phyloP scores from a whole-genome alignment of 1,139 yeast genomes.

The Saccharomycopsis crataegensis region DNA sequence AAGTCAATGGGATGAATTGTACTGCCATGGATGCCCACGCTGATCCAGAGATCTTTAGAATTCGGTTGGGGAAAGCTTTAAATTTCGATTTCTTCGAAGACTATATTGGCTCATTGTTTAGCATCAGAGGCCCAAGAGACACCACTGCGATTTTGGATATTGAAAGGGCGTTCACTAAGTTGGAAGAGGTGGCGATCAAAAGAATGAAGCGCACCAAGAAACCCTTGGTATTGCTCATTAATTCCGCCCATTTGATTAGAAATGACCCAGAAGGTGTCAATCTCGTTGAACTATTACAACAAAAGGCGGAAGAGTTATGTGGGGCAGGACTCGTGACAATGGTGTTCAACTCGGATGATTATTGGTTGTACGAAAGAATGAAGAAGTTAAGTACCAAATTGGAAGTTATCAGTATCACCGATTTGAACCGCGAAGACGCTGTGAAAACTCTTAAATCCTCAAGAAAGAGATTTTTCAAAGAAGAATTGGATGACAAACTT shows the following conservation, averaged over 20 bases:
- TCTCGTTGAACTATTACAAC: slow-evolving; percentile 71
- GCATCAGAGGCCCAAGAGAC: slow-evolving; percentile 81
- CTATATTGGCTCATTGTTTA: slow-evolving; percentile 72
- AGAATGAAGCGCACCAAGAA: slow-evolving; percentile 33
- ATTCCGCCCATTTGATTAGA: slow-evolving; percentile 66
- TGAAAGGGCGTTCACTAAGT: slow-evolving; percentile 70
- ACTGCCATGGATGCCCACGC: slow-evolving; percentile 78
- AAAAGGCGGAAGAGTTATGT: slow-evolving; percentile 71
- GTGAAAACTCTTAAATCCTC: slow-evolving; percentile 48
- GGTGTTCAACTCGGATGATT: slow-evolving; percentile 76
- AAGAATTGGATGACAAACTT: slow-evolving; percentile 30
- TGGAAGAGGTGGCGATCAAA: slow-evolving; percentile 64
- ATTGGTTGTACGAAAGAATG: slow-evolving; percentile 78
- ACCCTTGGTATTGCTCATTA: slow-evolving; percentile 65
- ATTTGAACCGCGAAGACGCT: slow-evolving; percentile 52
- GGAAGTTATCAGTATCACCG: slow-evolving; percentile 66
- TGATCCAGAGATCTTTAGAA: slow-evolving; percentile 76
- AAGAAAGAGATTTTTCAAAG: slow-evolving; percentile 42
- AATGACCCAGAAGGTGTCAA: slow-evolving; percentile 63
- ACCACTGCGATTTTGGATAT: slow-evolving; percentile 77
- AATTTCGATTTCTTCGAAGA: slow-evolving; percentile 73
- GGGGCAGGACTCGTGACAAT: slow-evolving; percentile 74
- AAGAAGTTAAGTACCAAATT: slow-evolving; percentile 67
- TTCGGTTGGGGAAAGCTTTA: slow-evolving; percentile 68
- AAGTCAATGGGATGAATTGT: slow-evolving; percentile 57